Evolutionary conservation across 768 basidiomycete genomes (phyloP).

Genomic region (Serpula lacrymans): DNA sequence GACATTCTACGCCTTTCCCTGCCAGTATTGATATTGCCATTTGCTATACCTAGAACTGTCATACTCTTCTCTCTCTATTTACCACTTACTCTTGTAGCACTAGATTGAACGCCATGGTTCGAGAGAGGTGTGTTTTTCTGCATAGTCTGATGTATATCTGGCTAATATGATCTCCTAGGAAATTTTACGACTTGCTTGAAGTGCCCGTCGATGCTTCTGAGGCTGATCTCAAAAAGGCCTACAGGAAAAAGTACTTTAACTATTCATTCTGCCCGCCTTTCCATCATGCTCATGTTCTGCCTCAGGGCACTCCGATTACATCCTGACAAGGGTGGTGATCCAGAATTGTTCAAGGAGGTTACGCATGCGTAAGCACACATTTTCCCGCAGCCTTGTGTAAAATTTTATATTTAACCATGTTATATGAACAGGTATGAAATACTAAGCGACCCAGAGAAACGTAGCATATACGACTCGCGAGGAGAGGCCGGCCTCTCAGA

Average conservation of each 20-base stretch:
- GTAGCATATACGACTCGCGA: conserved; percentile 79
- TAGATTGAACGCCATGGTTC: conserved; percentile 48
- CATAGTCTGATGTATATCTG: conserved; percentile 4
- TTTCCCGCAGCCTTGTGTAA: conserved; percentile 5
- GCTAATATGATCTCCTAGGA: conserved; percentile 40
- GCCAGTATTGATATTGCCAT: conserved; percentile 18
- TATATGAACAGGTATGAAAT: conserved; percentile 75
- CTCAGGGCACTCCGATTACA: conserved; percentile 77
- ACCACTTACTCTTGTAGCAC: conserved; percentile 7
- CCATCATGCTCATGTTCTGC: conserved; percentile 8
- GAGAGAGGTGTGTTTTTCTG: conserved; percentile 53
- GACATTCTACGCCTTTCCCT: conserved; percentile 33
- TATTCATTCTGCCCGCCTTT: conserved; percentile 2
- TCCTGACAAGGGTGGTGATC: conserved; percentile 94
- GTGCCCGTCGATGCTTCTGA: conserved; percentile 78
- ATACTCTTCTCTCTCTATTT: conserved; percentile 12
- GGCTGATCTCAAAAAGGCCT: conserved; percentile 88
- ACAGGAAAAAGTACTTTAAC: conserved; percentile 76
- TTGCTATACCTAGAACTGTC: conserved; percentile 18
- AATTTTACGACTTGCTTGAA: conserved; percentile 92
- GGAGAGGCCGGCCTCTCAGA: conserved; percentile 91
- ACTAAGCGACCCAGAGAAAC: conserved; percentile 82
- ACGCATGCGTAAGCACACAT: conserved; percentile 79
- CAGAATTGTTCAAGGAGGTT: conserved; percentile 96
- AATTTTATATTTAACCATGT: conserved; percentile 5